Base-by-base conservation (phyloP, 805 yeast species). In the Cyberlindnera nakhonratchasimensis region DNA sequence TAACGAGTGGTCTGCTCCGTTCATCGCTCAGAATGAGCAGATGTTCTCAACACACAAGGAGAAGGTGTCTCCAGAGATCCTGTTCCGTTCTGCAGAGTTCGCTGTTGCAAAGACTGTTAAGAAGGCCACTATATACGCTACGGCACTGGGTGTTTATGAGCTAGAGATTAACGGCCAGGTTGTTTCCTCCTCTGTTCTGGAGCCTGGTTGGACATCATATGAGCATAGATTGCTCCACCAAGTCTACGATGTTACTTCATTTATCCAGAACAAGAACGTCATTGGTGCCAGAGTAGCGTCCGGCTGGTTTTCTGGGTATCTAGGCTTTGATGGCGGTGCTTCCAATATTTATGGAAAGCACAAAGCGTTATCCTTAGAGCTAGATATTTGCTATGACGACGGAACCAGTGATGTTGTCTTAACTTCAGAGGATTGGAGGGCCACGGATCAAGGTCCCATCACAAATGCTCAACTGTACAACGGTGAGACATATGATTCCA, bases 181-280 rank as follows among this genome's bases (percentile, higher is more conserved):
- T 5, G 44, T 49, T n/a, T 35, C 47, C 20, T 32, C 34, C 8
- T 21, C 46, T 17, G 42, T 42, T n/a, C 22, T 46, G 6, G 48
- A 36, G 5, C 53, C 53, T 7, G 48, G 51, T 5, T 49, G 53
- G 53, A 46, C 53, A 2, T 39, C 43, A 12, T 49, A 49, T 28
- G 43, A 49, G n/a, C 48, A 49, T 37, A 39, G 53, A 38, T 17
- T 49, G 16, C 34, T 49, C 2, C 53, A 49, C 24, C 53, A 49
- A 31, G 48, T 46, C 14, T 49, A 41, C 20, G 53, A 46, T 26
- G 48, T 42, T 18, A 37, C 51, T 11, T 16, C 13, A 2, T 18
- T 35, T 8, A 18, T 48, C n/a, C 22, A n/a, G 1, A 8, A 25
- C 2, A 11, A 13, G n/a, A 41, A 48, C 29, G 45, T 43, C n/a